Base-by-base conservation (phyloP, 192 early-diverging fungal genomes). In the Jimgerdemannia lactiflua region DNA sequence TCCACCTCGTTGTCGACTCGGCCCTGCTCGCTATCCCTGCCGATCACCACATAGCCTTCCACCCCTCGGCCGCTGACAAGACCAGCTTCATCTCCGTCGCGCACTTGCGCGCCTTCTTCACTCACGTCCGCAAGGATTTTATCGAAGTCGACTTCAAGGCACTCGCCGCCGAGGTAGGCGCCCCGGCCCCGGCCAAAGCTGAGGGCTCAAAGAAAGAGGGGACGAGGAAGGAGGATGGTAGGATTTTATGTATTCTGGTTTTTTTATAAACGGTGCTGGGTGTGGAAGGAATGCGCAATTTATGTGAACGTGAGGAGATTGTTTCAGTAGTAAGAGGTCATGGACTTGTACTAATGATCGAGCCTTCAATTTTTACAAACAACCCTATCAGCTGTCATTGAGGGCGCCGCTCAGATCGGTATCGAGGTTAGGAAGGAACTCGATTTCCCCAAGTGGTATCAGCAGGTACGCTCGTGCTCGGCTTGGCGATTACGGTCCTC, bases 391-490 rank as follows among this genome's bases (percentile, higher is more conserved):
- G 87, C 85, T 71, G 71, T 88, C 71, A 72, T 76, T 63, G 84
- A 86, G 39, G 92, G 91, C 40, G 84, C 89, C 73, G 81, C 87
- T 79, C 89, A 90, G 77, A 94, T 95, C 78, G 98, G 97, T 73
- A 89, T 99, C 66, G 91, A 92, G 69, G 89, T 85, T 64, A 90
- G 89, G 78, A 98, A 98, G 89, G 91, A 92, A 54, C 95, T 86
- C 44, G 95, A 98, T 79, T 98, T 98, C 79, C 84, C 97, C 54
- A 87, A 80, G 71, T 99, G 97, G 97, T 98, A 98, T 84, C 90
- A 92, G 77, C 94, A 95, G 82, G 94, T 68, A 59, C 93, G 69
- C 29, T 59, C 66, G 77, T 64, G 42, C 69, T 14, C 44, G 19
- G 41, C 69, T 64, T 7, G 8, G 6, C 14, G 49, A 10, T 59